These are phyloP conservation scores for Globisporangium camurandrum DNA, from an alignment of 352 stramenopile genomes.

Conservation along the genomic window DNA sequence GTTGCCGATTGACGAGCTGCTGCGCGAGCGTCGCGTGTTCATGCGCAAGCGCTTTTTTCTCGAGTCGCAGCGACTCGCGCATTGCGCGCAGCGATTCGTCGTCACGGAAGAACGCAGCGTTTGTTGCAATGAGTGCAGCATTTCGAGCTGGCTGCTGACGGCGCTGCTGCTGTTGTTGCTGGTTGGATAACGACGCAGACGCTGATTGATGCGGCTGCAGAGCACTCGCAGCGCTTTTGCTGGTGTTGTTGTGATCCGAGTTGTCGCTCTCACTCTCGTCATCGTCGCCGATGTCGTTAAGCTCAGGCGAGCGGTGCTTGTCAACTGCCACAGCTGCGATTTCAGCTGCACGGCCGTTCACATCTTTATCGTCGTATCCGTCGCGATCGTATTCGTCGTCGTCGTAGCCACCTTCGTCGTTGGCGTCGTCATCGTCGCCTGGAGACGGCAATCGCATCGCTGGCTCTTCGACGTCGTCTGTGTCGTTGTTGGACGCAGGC, in stretches of 20 bases:
- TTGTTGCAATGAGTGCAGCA: too few species aligned
- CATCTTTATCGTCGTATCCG: conserved; percentile 14
- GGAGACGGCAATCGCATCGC: neutral
- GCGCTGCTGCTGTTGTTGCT: too few species aligned
- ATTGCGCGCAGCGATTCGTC: conserved; percentile 40
- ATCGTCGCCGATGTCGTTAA: too few species aligned
- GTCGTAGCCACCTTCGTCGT: too few species aligned
- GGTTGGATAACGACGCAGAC: too few species aligned
- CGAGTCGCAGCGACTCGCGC: conserved; percentile 21
- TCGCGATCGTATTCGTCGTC: conserved; percentile 9
- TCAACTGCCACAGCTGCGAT: too few species aligned
- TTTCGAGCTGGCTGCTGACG: too few species aligned
- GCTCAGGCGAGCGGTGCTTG: too few species aligned
- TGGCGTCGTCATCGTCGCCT: conserved; percentile 14
- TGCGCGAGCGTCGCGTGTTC: conserved; percentile 22
- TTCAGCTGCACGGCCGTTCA: too few species aligned
- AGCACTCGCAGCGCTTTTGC: conserved; percentile 10
- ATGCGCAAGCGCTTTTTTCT: conserved; percentile 30
- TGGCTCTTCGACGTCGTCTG: neutral
- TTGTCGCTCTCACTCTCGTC: conserved; percentile 6
- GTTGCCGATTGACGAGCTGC: conserved; percentile 30
- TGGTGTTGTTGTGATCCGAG: neutral
- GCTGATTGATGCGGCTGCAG: conserved; percentile 5
- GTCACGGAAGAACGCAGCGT: conserved; percentile 47
- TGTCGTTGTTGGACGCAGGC: neutral